Conservation (phyloP, 2,329 filamentous ascomycete species). For the Colletotrichum abscissum region DNA sequence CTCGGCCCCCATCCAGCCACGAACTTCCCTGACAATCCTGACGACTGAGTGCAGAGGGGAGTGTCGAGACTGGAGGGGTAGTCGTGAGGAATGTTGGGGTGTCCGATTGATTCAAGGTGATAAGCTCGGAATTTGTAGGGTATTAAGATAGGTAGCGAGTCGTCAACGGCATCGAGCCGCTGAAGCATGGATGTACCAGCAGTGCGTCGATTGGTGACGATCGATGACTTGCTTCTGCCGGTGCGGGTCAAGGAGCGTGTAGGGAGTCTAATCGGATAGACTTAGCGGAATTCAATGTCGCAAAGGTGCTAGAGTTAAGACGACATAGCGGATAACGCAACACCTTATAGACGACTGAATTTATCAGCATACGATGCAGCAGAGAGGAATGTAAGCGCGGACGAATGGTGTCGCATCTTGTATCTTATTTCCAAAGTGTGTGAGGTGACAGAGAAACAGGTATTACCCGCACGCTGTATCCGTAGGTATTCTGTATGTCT, state of each 20-base stretch:
- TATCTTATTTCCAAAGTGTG: not conserved
- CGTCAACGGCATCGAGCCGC: not conserved
- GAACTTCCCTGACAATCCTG: not conserved
- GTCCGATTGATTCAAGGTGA: not conserved
- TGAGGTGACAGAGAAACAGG: not conserved
- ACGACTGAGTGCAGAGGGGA: not conserved
- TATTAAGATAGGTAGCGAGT: not conserved
- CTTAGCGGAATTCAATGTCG: slow-evolving; percentile 12
- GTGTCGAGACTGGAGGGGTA: not conserved
- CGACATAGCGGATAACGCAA: not conserved
- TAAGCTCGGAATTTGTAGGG: not conserved
- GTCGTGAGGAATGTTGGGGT: not conserved
- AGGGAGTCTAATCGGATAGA: not conserved
- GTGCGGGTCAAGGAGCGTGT: not conserved
- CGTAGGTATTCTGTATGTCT: not conserved
- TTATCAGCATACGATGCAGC: not conserved
- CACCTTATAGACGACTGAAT: not conserved
- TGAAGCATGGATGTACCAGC: not conserved
- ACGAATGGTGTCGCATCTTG: not conserved
- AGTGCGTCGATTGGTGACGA: not conserved
- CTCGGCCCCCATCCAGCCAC: slow-evolving; percentile 19
- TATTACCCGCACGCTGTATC: not conserved
- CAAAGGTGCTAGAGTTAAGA: slow-evolving; percentile 6
- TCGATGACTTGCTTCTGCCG: not conserved
- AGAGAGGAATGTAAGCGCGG: not conserved